phyloP scores from a whole-genome alignment of 129 eudicot species.

The Ambrosia trifida region DNA sequence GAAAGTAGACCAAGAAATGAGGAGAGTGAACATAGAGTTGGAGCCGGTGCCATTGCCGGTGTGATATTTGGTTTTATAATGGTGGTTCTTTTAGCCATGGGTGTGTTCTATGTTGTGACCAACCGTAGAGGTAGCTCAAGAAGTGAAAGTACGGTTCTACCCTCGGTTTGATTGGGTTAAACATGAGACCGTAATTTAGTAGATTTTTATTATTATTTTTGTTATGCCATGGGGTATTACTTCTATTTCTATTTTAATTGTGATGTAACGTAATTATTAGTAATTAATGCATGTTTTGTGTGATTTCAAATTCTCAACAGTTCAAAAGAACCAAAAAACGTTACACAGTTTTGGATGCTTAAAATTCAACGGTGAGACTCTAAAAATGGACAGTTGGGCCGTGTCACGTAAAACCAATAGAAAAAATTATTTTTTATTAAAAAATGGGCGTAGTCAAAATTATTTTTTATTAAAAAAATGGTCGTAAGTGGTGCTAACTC shows the following conservation, averaged over 20 bases:
- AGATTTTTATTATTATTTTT: slow-evolving; percentile 25
- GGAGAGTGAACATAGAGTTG: slow-evolving; percentile 30
- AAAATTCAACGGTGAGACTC: too few relatives aligned
- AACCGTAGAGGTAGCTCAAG: slow-evolving; percentile 41
- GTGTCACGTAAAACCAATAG: too few relatives aligned
- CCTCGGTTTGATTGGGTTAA: slow-evolving; percentile 38
- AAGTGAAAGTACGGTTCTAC: slow-evolving; percentile 39
- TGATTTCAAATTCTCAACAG: background rate
- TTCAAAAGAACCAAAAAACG: background rate
- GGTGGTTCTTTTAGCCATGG: slow-evolving; percentile 51
- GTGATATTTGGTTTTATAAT: slow-evolving; percentile 39
- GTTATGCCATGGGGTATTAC: background rate
- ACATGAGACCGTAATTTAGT: slow-evolving; percentile 3
- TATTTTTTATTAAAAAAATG: too few relatives aligned
- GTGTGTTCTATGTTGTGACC: slow-evolving; percentile 48
- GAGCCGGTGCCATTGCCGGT: slow-evolving; percentile 56
- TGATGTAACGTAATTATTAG: slow-evolving; percentile 28
- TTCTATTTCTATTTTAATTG: slow-evolving; percentile 9
- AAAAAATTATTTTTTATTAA: too few relatives aligned
- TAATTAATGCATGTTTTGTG: slow-evolving; percentile 22
- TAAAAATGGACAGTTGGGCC: too few relatives aligned
- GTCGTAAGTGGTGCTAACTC: too few relatives aligned
- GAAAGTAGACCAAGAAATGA: slow-evolving; percentile 31
- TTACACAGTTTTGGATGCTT: too few relatives aligned
- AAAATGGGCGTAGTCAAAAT: too few relatives aligned